Base-by-base conservation (phyloP, 2,329 filamentous ascomycete species). In the Calonectria naviculata region DNA sequence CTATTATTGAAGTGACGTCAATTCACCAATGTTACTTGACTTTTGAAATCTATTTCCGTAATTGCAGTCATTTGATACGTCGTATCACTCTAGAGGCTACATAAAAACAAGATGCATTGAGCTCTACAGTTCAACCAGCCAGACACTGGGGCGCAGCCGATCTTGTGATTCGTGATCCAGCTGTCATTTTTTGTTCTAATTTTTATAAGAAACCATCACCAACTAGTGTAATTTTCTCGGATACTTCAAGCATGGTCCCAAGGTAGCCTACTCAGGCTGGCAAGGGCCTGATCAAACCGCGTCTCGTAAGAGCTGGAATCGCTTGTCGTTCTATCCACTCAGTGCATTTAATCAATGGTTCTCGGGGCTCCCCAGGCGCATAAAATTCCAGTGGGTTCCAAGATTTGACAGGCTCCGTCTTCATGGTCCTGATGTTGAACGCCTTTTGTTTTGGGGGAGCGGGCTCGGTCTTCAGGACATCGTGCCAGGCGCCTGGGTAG, bases 241-340 rank as follows among this genome's bases (percentile, higher is more conserved):
- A 9, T 36, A 3, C 3, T 36, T 13, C 15, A 12, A 36, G 9
- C 10, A 7, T 12, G 15, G 15, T 19, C 15, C 12, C 38, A 41
- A 21, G 47, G 9, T 29, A 49, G 8, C 29, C 19, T 34, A 7
- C 28, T 34, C 4, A 56, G 2, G 19, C 5, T n/a, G 21, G 12
- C 5, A 3, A 24, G 21, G n/a, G 12, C 13, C 26, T 36, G 9
- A 56, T 24, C 9, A 62, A 15, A 66, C n/a, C 9, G 8, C 21
- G 36, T 29, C 29, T 38, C 31, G 19, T 15, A 6, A 65, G 46
- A 12, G 36, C 58, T 19, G 52, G 65, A 29, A 72, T 58, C 5
- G 67, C 71, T n/a, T 67, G 29, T n/a, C 52, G 38, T 42, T 71
- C 52, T 17, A 42, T 42, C 67, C 68, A 67, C 61, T 68, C 68